Conservation (phyloP, 257 asterid species). For the Lithospermum erythrorhizon region DNA sequence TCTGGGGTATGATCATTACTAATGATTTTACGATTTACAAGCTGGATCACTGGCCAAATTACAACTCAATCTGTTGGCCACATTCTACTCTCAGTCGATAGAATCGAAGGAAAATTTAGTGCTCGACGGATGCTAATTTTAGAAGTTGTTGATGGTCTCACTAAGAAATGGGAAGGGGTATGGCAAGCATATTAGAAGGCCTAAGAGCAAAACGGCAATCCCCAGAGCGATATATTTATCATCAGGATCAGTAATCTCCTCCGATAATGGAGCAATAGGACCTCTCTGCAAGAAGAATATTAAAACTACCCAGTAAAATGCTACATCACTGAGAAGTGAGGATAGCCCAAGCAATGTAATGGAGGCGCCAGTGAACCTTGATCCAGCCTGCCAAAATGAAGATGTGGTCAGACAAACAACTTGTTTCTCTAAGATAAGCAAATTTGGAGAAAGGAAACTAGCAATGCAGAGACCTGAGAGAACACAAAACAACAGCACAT, state of each 20-base stretch:
- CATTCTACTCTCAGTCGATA: not conserved
- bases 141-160: slow-evolving; percentile 39
- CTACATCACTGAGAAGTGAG: slow-evolving; percentile 69
- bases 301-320: slow-evolving; percentile 84
- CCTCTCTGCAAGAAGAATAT: slow-evolving; percentile 96
- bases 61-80: not conserved
- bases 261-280: slow-evolving; percentile 78
- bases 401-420: not conserved
- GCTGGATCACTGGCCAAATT: not conserved
- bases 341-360: slow-evolving; percentile 72
- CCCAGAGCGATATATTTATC: slow-evolving; percentile 50
- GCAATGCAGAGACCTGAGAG: no score
- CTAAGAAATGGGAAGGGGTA: slow-evolving; percentile 67
- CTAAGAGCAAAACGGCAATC: slow-evolving; percentile 47
- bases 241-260: slow-evolving; percentile 74
- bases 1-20: no score
- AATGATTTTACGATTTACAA: no score
- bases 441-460: no score
- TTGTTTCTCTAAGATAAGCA: no score
- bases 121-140: slow-evolving; percentile 4
- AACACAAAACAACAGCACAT: no score
- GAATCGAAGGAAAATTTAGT: not conserved
- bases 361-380: slow-evolving; percentile 57
- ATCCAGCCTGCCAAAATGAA: slow-evolving; percentile 41
- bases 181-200: slow-evolving; percentile 79